Evolutionary conservation across 1,284 basidiomycete genomes (phyloP).

Genomic region (Limonomyces culmigenus): DNA sequence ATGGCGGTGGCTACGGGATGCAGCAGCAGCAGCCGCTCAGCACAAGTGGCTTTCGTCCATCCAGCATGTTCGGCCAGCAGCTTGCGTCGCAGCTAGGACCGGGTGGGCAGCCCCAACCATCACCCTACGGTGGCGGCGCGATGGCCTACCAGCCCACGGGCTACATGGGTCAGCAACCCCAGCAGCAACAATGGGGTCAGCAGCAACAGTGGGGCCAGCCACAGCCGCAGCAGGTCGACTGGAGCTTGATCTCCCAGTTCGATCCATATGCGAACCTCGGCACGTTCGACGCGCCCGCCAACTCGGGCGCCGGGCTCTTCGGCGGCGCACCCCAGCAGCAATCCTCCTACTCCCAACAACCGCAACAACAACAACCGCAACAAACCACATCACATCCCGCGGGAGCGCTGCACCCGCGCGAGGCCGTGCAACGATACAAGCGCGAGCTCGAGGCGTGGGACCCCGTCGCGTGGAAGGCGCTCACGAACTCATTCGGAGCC

Average conservation of each 20-base stretch:
- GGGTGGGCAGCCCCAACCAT: too few relatives aligned
- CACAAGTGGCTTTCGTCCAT: background rate
- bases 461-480: conserved; percentile 19
- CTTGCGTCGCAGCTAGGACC: conserved; percentile 14
- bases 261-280: conserved; percentile 14
- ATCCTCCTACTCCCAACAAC: conserved; percentile 1
- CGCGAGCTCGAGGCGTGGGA: conserved; percentile 21
- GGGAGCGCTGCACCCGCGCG: conserved; percentile 15
- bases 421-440: conserved; percentile 19
- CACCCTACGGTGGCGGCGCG: too few relatives aligned
- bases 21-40: background rate
- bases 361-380: background rate
- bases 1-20: background rate
- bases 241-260: conserved; percentile 14
- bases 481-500: conserved; percentile 2
- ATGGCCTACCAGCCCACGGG: too few relatives aligned
- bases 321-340: background rate
- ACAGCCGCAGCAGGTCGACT: conserved; percentile 9
- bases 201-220: conserved; percentile 6
- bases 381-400: background rate
- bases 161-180: conserved; percentile 5
- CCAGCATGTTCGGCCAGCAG: conserved; percentile 17
- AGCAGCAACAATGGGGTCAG: background rate
- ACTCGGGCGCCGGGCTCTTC: background rate
- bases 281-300: background rate